Evolutionary conservation across 75 land plant genomes (phyloP).

Genomic region (Cupressus sempervirens): DNA sequence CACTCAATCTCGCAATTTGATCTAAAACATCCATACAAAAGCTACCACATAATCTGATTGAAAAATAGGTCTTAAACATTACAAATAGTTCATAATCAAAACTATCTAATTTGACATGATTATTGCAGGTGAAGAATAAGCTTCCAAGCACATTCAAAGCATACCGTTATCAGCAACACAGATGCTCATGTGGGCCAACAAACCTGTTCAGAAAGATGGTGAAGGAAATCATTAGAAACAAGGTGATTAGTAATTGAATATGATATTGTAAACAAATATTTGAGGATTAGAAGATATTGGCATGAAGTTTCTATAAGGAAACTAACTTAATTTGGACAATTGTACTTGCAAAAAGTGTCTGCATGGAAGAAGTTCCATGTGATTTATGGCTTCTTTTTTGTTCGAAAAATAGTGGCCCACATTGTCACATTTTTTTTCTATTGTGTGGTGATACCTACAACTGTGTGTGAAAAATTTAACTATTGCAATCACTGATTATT

Average conservation of each 20-base stretch:
- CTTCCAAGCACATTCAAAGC: slow-evolving; percentile 90
- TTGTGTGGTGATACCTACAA: slow-evolving; percentile 81
- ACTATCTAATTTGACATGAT: neutral
- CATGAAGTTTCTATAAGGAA: neutral
- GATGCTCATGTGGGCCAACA: slow-evolving; percentile 93
- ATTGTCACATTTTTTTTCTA: slow-evolving; percentile 86
- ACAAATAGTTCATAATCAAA: neutral
- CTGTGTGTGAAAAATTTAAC: no score
- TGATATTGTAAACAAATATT: neutral
- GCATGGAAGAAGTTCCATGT: slow-evolving; percentile 81
- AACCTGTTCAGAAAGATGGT: slow-evolving; percentile 78
- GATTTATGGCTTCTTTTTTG: slow-evolving; percentile 92
- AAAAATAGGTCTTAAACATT: no score
- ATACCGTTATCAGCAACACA: slow-evolving; percentile 76
- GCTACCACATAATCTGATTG: no score
- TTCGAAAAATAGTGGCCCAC: slow-evolving; percentile 89
- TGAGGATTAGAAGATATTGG: neutral
- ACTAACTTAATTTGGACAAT: neutral
- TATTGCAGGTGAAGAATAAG: slow-evolving; percentile 72
- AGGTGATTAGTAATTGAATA: slow-evolving; percentile 26
- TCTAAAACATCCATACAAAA: no score
- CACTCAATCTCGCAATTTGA: no score
- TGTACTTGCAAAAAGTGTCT: slow-evolving; percentile 69
- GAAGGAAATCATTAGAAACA: slow-evolving; percentile 50
- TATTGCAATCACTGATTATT: no score